Conservation (phyloP, 164 flowering plant species). For the Berberis thunbergii region DNA sequence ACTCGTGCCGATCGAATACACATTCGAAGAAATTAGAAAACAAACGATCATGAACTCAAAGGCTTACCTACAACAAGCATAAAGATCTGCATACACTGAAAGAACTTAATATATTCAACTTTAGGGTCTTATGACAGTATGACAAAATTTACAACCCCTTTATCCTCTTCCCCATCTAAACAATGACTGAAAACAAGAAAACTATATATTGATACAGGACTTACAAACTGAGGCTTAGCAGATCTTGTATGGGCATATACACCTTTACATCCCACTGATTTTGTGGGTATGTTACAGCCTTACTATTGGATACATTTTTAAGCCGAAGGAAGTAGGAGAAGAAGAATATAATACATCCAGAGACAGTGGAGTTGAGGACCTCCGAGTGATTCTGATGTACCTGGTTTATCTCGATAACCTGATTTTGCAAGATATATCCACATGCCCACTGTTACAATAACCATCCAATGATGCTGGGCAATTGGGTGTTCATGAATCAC, state of each 20-base stretch:
- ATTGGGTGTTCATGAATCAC: constrained; percentile 41
- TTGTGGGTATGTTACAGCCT: constrained; percentile 11
- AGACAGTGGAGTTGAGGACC: not conserved
- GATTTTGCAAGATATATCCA: no score
- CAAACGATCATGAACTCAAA: no score
- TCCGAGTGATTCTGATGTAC: not conserved
- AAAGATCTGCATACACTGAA: no score
- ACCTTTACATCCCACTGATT: constrained; percentile 12
- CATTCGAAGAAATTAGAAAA: no score
- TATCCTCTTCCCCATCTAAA: not conserved
- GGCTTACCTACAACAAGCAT: no score
- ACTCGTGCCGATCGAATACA: no score
- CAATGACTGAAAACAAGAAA: not conserved
- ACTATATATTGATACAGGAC: not conserved
- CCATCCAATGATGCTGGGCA: not conserved
- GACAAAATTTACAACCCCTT: not conserved
- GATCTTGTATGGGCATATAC: constrained; percentile 7
- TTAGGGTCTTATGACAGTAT: not conserved
- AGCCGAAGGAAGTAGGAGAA: not conserved
- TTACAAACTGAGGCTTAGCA: not conserved
- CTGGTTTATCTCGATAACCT: not conserved
- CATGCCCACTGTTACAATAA: no score
- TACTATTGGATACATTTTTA: constrained; percentile 8
- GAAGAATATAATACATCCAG: constrained; percentile 11
- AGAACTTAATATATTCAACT: no score